These are phyloP conservation scores for Nyssa sinensis DNA, from an alignment of 148 eudicot species.

Conservation along the genomic window DNA sequence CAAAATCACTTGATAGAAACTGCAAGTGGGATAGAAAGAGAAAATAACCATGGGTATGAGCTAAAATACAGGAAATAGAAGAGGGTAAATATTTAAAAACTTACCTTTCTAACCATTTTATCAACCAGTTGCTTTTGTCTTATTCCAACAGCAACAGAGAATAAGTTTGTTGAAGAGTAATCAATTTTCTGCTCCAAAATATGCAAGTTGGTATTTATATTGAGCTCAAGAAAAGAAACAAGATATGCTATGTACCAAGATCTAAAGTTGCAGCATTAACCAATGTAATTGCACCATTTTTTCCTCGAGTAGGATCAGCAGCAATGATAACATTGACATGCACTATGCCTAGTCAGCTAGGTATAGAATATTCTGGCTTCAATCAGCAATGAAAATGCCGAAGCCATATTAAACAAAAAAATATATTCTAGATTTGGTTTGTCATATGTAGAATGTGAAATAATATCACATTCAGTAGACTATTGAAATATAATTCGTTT, in stretches of 20 bases:
- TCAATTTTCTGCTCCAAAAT: constrained; percentile 37
- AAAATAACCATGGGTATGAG: constrained; percentile 11
- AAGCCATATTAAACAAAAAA: neutral
- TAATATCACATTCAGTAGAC: neutral
- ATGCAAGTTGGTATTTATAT: neutral
- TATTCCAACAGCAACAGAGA: constrained; percentile 66
- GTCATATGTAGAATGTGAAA: neutral
- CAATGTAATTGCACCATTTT: neutral
- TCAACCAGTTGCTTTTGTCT: constrained; percentile 70
- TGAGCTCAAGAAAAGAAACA: neutral
- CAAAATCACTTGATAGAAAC: constrained; percentile 62
- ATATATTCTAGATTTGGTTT: neutral
- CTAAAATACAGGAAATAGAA: neutral
- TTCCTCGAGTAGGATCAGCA: neutral
- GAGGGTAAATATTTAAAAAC: neutral
- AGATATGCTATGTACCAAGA: neutral
- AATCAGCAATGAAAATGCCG: neutral
- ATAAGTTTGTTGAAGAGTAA: constrained; percentile 42
- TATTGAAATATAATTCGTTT: neutral
- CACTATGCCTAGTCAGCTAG: neutral
- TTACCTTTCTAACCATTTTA: constrained; percentile 76
- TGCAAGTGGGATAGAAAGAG: constrained; percentile 35
- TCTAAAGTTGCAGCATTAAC: neutral
- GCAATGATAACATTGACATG: neutral
- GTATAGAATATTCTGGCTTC: neutral